phyloP scores from a whole-genome alignment of 2,329 filamentous ascomycete species.

The Chrysoporthe cubensis region DNA sequence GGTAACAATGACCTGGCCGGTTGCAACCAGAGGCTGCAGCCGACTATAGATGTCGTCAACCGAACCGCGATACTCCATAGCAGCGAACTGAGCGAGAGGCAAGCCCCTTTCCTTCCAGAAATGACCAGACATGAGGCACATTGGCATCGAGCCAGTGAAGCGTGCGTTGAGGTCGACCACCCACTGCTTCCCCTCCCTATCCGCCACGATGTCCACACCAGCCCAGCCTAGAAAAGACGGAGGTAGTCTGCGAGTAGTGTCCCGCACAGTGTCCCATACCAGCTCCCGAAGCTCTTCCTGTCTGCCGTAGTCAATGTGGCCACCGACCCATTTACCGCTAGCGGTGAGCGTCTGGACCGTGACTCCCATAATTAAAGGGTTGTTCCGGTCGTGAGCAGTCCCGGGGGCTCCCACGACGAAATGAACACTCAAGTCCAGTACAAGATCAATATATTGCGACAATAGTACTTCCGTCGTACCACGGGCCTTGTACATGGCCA shows the following conservation, averaged over 20 bases:
- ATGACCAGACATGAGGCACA: conserved; percentile 33
- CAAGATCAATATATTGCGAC: conserved; percentile 31
- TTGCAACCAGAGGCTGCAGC: conserved; percentile 25
- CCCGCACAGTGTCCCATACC: conserved; percentile 31
- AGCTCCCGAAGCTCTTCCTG: conserved; percentile 27
- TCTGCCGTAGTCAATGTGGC: conserved; percentile 32
- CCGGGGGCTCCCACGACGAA: conserved; percentile 32
- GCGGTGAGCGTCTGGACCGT: conserved; percentile 33
- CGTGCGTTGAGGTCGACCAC: conserved; percentile 35
- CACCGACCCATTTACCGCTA: conserved; percentile 32
- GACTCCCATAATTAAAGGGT: conserved; percentile 32
- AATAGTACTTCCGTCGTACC: conserved; percentile 32
- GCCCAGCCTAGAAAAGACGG: conserved; percentile 33
- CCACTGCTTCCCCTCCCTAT: conserved; percentile 29
- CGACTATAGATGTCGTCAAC: conserved; percentile 30
- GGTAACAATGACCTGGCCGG: conserved; percentile 31
- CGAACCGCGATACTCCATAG: conserved; percentile 30
- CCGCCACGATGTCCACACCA: conserved; percentile 33
- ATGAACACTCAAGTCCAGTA: conserved; percentile 33
- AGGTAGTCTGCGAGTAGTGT: conserved; percentile 31
- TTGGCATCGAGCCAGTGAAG: conserved; percentile 35
- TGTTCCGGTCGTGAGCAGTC: conserved; percentile 25
- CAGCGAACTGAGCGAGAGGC: conserved; percentile 31
- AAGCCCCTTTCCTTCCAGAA: conserved; percentile 31
- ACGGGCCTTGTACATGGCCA: conserved; percentile 28